Percentiles rank a stretch among this genome's conserved stretches.
phyloP scores from a whole-genome alignment of 768 basidiomycete species.

The Amanita muscaria region DNA sequence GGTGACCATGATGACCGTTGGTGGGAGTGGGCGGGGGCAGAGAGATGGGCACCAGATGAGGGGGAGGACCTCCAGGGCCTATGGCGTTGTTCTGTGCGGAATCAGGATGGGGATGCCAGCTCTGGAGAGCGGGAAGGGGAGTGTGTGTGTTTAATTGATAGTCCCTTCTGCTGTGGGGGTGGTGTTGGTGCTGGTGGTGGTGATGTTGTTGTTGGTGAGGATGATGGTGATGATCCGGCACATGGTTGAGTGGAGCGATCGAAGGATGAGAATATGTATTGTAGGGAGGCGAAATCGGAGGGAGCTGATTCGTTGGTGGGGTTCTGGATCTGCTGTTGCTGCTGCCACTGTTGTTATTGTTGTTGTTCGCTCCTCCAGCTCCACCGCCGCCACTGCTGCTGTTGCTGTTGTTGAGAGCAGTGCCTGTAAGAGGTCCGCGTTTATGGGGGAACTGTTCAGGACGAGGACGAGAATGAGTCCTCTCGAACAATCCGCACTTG shows the following conservation, averaged over 20 bases:
- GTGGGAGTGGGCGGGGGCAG: neutral
- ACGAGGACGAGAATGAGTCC: constrained; percentile 69
- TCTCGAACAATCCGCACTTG: constrained; percentile 76
- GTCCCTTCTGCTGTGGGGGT: constrained; percentile 8
- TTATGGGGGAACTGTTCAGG: constrained; percentile 80
- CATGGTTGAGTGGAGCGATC: constrained; percentile 31
- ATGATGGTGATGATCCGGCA: constrained; percentile 10
- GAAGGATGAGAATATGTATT: constrained; percentile 47
- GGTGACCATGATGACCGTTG: neutral
- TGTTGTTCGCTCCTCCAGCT: no score
- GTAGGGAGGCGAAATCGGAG: constrained; percentile 40
- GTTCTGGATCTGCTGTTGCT: constrained; percentile 45
- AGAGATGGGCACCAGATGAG: neutral
- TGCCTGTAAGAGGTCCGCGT: constrained; percentile 54
- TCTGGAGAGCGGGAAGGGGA: constrained; percentile 41
- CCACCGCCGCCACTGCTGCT: no score
- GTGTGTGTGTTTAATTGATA: constrained; percentile 21
- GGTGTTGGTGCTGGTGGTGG: constrained; percentile 8
- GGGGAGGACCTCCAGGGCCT: neutral
- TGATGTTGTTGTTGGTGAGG: constrained; percentile 2
- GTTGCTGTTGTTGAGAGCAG: constrained; percentile 32
- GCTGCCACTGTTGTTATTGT: no score
- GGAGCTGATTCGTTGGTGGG: constrained; percentile 34
- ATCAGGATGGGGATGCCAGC: constrained; percentile 31
- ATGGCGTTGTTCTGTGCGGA: neutral